Evolutionary conservation across 345 rosid genomes (phyloP).

Genomic region (Syzygium aqueum): DNA sequence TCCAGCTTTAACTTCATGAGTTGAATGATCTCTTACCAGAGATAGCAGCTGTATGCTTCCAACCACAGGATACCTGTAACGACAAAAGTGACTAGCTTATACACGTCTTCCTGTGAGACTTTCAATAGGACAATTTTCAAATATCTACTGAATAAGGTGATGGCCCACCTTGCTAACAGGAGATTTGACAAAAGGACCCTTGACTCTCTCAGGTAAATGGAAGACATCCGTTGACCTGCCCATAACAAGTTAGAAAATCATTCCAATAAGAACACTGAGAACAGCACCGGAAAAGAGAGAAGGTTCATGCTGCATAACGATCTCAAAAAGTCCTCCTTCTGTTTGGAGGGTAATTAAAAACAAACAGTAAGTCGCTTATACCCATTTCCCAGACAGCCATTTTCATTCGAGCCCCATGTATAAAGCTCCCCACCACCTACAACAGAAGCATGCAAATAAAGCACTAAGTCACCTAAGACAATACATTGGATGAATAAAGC

Average conservation of each 20-base stretch:
- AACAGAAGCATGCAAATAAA: background rate
- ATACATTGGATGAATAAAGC: background rate
- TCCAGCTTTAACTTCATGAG: background rate
- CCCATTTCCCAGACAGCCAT: conserved; percentile 94
- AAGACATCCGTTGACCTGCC: conserved; percentile 54
- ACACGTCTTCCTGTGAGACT: background rate
- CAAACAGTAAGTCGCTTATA: conserved; percentile 4
- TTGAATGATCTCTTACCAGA: conserved; percentile 42
- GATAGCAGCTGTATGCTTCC: conserved; percentile 97
- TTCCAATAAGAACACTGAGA: background rate
- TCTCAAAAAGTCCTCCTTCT: background rate
- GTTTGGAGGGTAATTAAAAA: background rate
- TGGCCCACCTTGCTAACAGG: conserved; percentile 42
- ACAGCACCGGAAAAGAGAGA: background rate
- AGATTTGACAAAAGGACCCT: conserved; percentile 61
- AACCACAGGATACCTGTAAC: conserved; percentile 84
- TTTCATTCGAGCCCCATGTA: conserved; percentile 91
- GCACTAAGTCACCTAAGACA: background rate
- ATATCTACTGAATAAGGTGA: background rate
- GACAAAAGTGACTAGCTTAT: background rate
- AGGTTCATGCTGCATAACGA: background rate
- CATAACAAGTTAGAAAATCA: background rate
- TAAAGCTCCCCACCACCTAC: conserved; percentile 74
- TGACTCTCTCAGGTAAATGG: conserved; percentile 63
- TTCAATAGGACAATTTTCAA: background rate